phyloP scores from a whole-genome alignment of 805 yeast genomes.

The Vanderwaltozyma yarrowii region DNA sequence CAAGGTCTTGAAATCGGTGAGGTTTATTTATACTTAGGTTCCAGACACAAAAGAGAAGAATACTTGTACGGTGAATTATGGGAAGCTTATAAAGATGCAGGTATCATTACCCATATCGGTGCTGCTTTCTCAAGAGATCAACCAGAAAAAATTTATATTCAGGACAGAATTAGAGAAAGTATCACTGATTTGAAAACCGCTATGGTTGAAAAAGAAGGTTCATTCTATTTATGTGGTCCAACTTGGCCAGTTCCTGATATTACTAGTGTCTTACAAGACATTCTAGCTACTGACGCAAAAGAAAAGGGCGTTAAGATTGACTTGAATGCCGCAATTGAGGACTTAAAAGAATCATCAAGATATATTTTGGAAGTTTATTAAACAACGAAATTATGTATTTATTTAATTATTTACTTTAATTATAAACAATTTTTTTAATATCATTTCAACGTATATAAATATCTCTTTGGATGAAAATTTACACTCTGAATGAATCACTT shows the following conservation, averaged over 20 bases:
- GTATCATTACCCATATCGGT: slow-evolving; percentile 85
- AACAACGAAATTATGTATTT: not conserved
- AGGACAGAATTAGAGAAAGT: slow-evolving; percentile 79
- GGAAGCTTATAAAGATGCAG: slow-evolving; percentile 93
- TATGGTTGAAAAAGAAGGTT: slow-evolving; percentile 67
- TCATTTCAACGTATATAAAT: not conserved
- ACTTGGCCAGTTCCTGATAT: slow-evolving; percentile 99
- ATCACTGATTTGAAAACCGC: slow-evolving; percentile 67
- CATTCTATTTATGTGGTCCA: slow-evolving; percentile 95
- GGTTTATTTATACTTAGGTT: slow-evolving; percentile 78
- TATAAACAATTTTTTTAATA: too few relatives aligned
- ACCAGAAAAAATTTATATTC: slow-evolving; percentile 87
- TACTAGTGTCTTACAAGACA: slow-evolving; percentile 79
- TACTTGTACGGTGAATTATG: slow-evolving; percentile 93
- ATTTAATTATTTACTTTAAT: not conserved
- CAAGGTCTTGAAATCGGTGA: slow-evolving; percentile 89
- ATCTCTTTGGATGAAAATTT: too few relatives aligned
- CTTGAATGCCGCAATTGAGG: slow-evolving; percentile 74
- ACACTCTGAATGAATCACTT: too few relatives aligned
- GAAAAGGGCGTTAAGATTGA: slow-evolving; percentile 59
- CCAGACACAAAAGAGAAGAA: slow-evolving; percentile 92
- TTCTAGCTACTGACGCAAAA: slow-evolving; percentile 61
- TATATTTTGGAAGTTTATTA: slow-evolving; percentile 90
- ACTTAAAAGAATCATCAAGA: slow-evolving; percentile 84
- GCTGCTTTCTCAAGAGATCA: slow-evolving; percentile 99